Evolutionary conservation across 139 green algal species (phyloP).

Genomic region (Coelastrella sp.): DNA sequence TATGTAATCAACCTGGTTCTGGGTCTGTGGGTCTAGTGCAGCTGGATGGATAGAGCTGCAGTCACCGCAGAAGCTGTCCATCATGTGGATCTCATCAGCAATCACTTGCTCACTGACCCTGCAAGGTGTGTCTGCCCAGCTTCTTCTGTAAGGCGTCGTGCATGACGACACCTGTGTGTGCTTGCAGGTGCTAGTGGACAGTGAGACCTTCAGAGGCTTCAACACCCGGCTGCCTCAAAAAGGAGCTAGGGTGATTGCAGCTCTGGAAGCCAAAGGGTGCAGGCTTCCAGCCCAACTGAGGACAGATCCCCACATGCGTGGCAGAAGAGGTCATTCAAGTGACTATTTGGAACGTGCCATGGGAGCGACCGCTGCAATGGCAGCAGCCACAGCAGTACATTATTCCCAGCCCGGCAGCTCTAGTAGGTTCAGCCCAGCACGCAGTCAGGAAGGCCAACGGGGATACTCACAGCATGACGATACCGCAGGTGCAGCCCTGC

Average conservation of each 20-base stretch:
- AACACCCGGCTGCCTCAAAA: conserved; percentile 42
- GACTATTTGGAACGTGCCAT: background rate
- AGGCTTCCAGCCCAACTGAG: background rate
- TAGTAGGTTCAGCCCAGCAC: background rate
- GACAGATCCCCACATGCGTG: background rate
- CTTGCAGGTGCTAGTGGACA: conserved; percentile 39
- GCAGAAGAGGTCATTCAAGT: background rate
- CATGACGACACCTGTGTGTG: background rate
- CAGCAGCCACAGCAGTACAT: background rate
- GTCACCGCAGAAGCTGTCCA: too few species aligned
- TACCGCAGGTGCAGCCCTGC: too few species aligned
- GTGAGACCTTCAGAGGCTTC: conserved; percentile 55
- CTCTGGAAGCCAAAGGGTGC: background rate
- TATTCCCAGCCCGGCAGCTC: background rate
- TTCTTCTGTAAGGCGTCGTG: background rate
- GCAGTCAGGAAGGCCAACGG: too few species aligned
- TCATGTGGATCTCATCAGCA: too few species aligned
- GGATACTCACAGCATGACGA: too few species aligned
- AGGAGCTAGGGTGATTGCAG: background rate
- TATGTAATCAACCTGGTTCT: too few species aligned
- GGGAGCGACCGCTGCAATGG: background rate
- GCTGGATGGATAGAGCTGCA: too few species aligned
- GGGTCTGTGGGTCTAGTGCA: too few species aligned
- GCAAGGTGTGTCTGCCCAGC: too few species aligned
- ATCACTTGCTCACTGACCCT: too few species aligned